These are phyloP conservation scores for Arachis monticola DNA, from an alignment of 331 rosid species.

Conservation along the genomic window DNA sequence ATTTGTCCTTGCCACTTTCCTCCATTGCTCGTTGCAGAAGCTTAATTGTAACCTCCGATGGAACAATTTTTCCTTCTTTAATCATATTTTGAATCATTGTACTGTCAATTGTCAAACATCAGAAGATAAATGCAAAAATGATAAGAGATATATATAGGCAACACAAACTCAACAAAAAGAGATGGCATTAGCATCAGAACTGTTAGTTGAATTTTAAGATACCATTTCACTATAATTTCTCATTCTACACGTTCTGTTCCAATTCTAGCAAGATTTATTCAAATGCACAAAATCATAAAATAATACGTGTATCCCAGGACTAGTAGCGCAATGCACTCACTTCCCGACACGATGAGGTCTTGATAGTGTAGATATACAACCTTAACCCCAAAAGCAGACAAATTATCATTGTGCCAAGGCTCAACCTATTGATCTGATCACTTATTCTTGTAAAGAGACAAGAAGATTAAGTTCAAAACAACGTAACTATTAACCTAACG, in stretches of 20 bases:
- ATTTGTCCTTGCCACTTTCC: constrained; percentile 77
- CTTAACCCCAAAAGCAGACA: too few relatives aligned
- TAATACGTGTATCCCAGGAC: not conserved
- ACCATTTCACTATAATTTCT: constrained; percentile 7
- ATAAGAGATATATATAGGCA: constrained; percentile 3
- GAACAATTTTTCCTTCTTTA: constrained; percentile 94
- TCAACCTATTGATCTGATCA: constrained; percentile 8
- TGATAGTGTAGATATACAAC: too few relatives aligned
- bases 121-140: constrained; percentile 30
- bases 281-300: not conserved
- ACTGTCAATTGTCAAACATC: constrained; percentile 60
- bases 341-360: too few relatives aligned
- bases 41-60: constrained; percentile 91
- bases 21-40: constrained; percentile 87
- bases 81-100: constrained; percentile 95
- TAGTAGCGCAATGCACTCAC: too few relatives aligned
- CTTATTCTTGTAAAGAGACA: not conserved
- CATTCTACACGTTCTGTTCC: not conserved
- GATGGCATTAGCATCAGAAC: constrained; percentile 6
- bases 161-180: constrained; percentile 29
- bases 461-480: constrained; percentile 1
- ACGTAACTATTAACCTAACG: not conserved
- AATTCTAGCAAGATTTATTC: constrained; percentile 17
- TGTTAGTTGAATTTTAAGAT: not conserved
- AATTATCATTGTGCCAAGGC: too few relatives aligned